Evolutionary conservation across 805 yeast species (phyloP).

Genomic region (Helenozyma baotianmanensis): DNA sequence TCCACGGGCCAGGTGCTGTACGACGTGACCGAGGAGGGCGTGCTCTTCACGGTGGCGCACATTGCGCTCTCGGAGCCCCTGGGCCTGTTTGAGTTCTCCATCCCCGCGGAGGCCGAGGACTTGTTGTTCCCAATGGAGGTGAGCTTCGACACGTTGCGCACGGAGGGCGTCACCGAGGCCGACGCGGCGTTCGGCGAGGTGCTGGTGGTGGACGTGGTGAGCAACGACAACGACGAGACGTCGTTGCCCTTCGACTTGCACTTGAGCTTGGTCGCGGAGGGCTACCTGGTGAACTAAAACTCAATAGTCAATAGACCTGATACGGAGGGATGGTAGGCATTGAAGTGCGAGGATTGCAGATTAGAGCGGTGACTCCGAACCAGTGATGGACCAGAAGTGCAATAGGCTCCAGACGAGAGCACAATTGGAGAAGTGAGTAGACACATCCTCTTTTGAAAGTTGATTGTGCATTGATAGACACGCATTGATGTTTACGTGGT

Average conservation of each 20-base stretch:
- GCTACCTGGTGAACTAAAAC: conserved; percentile 46
- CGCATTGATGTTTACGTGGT: too few relatives aligned
- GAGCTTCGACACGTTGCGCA: conserved; percentile 48
- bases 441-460: too few relatives aligned
- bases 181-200: conserved; percentile 60
- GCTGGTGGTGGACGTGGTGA: conserved; percentile 54
- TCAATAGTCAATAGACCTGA: too few relatives aligned
- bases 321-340: too few relatives aligned
- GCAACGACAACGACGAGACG: conserved; percentile 45
- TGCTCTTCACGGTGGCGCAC: conserved; percentile 57
- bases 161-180: conserved; percentile 33
- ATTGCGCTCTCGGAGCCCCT: conserved; percentile 49
- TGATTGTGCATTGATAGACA: too few relatives aligned
- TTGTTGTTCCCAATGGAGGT: conserved; percentile 84
- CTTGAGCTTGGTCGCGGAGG: conserved; percentile 53
- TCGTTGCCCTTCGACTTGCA: conserved; percentile 69
- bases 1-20: conserved; percentile 47
- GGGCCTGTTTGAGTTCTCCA: conserved; percentile 76
- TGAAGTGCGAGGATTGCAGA: background rate
- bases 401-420: too few relatives aligned
- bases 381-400: too few relatives aligned
- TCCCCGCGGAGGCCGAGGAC: conserved; percentile 75
- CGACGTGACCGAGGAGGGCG: conserved; percentile 63
- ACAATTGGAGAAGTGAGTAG: too few relatives aligned
- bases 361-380: background rate